These are phyloP conservation scores for Mortierella sp. DNA, from an alignment of 371 early-diverging fungal species.

Conservation along the genomic window DNA sequence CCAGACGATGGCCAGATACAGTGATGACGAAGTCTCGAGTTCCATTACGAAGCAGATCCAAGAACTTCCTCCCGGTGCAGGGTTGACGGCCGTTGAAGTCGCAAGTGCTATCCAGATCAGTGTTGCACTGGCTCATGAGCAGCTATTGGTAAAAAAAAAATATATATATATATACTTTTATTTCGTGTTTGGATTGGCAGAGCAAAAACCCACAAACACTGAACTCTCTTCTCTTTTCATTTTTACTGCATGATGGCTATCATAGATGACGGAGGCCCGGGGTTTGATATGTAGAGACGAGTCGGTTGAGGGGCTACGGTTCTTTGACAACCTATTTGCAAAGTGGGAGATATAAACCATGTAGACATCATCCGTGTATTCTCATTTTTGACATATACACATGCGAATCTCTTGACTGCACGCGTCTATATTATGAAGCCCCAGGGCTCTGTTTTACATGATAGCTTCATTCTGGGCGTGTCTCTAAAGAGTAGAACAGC, in stretches of 20 bases:
- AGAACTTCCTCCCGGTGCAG: constrained; percentile 56
- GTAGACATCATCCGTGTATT: background rate
- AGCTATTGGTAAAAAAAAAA: constrained; percentile 67
- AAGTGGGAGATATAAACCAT: constrained; percentile 33
- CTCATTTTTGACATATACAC: background rate
- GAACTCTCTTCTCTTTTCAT: constrained; percentile 6
- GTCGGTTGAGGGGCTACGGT: constrained; percentile 82
- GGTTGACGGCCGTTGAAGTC: constrained; percentile 75
- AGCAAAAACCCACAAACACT: background rate
- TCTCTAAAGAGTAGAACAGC: no score
- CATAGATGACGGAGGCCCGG: constrained; percentile 83
- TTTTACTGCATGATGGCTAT: no score
- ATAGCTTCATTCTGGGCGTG: no score
- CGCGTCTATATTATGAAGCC: no score
- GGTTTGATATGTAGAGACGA: constrained; percentile 90
- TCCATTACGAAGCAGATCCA: constrained; percentile 69
- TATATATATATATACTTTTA: background rate
- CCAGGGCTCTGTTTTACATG: no score
- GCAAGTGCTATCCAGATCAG: constrained; percentile 76
- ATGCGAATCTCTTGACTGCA: background rate
- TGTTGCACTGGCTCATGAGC: constrained; percentile 77
- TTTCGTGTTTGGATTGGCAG: constrained; percentile 1
- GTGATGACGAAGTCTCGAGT: constrained; percentile 75
- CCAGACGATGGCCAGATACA: constrained; percentile 67
- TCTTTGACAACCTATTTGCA: constrained; percentile 79